Percentiles rank a stretch among this genome's conserved stretches.
phyloP scores from a whole-genome alignment of 352 stramenopile genomes.

The Phytophthora citricola region DNA sequence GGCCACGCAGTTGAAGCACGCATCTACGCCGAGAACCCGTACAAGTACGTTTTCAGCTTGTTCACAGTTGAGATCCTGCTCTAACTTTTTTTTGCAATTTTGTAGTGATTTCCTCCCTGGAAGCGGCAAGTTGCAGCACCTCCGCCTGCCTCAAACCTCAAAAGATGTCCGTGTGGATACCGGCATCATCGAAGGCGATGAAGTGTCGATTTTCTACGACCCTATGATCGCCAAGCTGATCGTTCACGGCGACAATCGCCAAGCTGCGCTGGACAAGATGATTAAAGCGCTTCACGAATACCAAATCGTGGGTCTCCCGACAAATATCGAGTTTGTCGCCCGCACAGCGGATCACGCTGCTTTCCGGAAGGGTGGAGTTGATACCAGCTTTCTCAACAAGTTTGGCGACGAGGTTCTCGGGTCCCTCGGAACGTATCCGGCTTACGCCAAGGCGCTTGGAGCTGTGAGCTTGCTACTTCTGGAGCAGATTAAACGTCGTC shows the following conservation, averaged over 20 bases:
- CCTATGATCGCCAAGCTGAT: conserved; percentile 96
- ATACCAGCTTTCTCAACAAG: conserved; percentile 95
- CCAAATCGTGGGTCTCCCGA: conserved; percentile 93
- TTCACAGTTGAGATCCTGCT: conserved; percentile 8
- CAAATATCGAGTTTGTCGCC: conserved; percentile 95
- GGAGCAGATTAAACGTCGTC: conserved; percentile 52
- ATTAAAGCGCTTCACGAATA: conserved; percentile 90
- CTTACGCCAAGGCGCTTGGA: conserved; percentile 75
- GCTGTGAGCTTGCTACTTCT: conserved; percentile 79
- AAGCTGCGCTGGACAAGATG: conserved; percentile 86
- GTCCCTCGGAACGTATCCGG: conserved; percentile 55
- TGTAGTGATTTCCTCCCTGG: conserved; percentile 91
- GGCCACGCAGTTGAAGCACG: conserved; percentile 93
- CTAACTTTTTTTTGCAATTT: conserved; percentile 13
- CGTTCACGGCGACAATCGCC: conserved; percentile 87
- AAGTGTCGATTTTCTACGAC: conserved; percentile 94
- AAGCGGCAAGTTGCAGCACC: conserved; percentile 86
- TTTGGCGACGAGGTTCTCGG: conserved; percentile 86
- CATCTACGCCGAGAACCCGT: conserved; percentile 96
- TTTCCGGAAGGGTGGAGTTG: conserved; percentile 91
- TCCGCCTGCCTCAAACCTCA: conserved; percentile 75
- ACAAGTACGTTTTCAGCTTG: conserved; percentile 59
- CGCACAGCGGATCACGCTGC: conserved; percentile 86
- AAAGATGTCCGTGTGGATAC: conserved; percentile 91
- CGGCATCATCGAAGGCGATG: conserved; percentile 87